These are phyloP conservation scores for Porphyrellus cyaneotinctus DNA, from an alignment of 768 basidiomycete species.

Conservation along the genomic window DNA sequence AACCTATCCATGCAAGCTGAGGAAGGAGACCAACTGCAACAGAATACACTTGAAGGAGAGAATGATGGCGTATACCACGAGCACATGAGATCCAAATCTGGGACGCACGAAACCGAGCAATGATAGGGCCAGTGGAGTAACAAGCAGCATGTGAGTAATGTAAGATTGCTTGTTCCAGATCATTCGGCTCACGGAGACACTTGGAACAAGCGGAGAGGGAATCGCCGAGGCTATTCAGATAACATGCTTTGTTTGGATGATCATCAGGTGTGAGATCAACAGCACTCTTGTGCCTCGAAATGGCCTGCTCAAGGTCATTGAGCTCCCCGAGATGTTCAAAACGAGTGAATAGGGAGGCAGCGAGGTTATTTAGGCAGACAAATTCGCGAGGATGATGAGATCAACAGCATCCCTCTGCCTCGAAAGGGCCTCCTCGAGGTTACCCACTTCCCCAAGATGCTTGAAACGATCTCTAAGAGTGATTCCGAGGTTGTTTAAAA, in stretches of 20 bases:
- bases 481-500: neutral
- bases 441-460: neutral
- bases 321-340: neutral
- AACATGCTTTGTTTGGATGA: neutral
- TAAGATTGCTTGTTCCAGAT: conserved; percentile 1
- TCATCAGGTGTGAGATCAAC: neutral
- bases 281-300: neutral
- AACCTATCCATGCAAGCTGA: no score
- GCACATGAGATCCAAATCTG: neutral
- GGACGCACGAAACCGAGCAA: neutral
- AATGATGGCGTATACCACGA: neutral
- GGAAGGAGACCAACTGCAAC: neutral
- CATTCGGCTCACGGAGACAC: neutral
- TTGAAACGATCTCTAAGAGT: neutral
- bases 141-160: neutral
- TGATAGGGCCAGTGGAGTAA: neutral
- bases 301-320: no score
- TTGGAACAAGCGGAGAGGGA: neutral
- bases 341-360: neutral
- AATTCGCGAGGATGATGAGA: neutral
- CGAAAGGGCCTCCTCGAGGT: neutral
- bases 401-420: neutral
- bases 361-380: neutral
- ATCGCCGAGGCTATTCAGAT: neutral
- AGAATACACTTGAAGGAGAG: neutral